These are phyloP conservation scores for Diutina pseudorugosa DNA, from an alignment of 1,139 yeast species.

Conservation along the genomic window DNA sequence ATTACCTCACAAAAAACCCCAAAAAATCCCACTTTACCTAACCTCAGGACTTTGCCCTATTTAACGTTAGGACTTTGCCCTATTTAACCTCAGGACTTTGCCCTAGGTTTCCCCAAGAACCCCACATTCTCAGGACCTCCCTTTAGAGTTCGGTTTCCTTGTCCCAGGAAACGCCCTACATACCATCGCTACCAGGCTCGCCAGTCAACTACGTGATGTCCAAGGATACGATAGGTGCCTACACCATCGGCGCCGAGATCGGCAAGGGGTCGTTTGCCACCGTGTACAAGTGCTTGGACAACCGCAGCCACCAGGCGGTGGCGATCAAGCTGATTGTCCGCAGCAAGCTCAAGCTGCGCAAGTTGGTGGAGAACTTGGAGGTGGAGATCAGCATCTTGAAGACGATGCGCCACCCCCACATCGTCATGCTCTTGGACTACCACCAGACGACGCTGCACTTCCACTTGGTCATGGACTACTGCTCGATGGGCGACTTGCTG, in stretches of 20 bases:
- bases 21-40: too few relatives aligned
- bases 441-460: conserved; percentile 69
- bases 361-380: conserved; percentile 79
- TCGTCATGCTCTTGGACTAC: conserved; percentile 76
- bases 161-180: too few relatives aligned
- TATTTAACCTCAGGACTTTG: too few relatives aligned
- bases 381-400: conserved; percentile 81
- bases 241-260: conserved; percentile 57
- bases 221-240: conserved; percentile 22
- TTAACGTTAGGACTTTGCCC: too few relatives aligned
- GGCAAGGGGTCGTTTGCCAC: conserved; percentile 95
- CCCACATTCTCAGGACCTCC: too few relatives aligned
- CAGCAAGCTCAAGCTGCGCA: conserved; percentile 72
- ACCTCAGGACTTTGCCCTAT: too few relatives aligned
- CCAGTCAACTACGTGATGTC: too few relatives aligned
- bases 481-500: conserved; percentile 88
- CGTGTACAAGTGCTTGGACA: conserved; percentile 49
- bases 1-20: too few relatives aligned
- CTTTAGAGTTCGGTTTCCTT: too few relatives aligned
- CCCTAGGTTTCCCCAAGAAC: too few relatives aligned
- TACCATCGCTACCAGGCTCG: too few relatives aligned
- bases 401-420: conserved; percentile 83
- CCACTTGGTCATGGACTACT: conserved; percentile 93
- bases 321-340: conserved; percentile 85
- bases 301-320: conserved; percentile 43